These are phyloP conservation scores for Boletales sp. DNA, from an alignment of 768 basidiomycete genomes.

Conservation along the genomic window DNA sequence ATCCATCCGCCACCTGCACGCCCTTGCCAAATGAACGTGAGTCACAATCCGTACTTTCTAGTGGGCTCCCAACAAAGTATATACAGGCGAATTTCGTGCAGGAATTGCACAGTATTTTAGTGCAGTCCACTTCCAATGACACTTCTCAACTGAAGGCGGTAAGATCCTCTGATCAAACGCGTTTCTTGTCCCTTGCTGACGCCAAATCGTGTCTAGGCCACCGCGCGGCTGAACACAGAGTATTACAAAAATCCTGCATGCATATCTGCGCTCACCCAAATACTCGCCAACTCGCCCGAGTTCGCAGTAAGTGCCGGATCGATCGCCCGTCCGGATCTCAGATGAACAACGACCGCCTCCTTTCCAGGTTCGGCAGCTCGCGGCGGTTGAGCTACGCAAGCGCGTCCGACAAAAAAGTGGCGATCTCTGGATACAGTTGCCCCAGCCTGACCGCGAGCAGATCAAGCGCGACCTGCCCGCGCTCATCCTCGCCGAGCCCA, in stretches of 20 bases:
- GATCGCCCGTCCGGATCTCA: conserved; percentile 6
- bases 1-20: conserved; percentile 10
- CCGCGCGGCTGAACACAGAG: conserved; percentile 83
- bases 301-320: conserved; percentile 56
- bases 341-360: conserved; percentile 3
- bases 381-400: conserved; percentile 95
- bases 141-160: conserved; percentile 88
- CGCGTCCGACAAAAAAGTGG: conserved; percentile 79
- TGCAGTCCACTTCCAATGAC: conserved; percentile 79
- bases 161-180: conserved; percentile 36
- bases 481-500: conserved; percentile 70
- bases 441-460: conserved; percentile 64
- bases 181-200: conserved; percentile 10
- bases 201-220: conserved; percentile 57
- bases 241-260: conserved; percentile 91
- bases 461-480: conserved; percentile 85
- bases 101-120: conserved; percentile 78
- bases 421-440: conserved; percentile 73
- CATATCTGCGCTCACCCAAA: conserved; percentile 85
- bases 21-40: conserved; percentile 28
- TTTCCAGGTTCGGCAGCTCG: conserved; percentile 86
- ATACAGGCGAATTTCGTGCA: conserved; percentile 69
- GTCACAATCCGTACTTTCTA: conserved; percentile 7
- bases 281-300: conserved; percentile 83
- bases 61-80: conserved; percentile 1